Conservation (phyloP, 2,329 filamentous ascomycete genomes). For the Fulvia fulva region DNA sequence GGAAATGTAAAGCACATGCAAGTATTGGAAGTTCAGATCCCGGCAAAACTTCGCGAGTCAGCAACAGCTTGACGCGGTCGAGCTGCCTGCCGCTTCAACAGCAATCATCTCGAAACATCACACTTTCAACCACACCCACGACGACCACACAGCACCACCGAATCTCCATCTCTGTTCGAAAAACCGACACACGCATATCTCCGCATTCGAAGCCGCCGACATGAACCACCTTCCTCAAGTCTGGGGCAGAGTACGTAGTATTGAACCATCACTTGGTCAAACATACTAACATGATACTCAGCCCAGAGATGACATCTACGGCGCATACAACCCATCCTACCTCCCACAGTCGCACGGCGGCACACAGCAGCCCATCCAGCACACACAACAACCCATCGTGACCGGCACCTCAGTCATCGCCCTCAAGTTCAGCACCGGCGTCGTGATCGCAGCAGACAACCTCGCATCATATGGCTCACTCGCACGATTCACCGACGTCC, state of each 20-base stretch:
- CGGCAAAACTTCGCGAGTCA: not conserved
- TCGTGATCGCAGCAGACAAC: constrained; percentile 96
- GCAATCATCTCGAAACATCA: not conserved
- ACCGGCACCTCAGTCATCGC: constrained; percentile 94
- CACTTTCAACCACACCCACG: not conserved
- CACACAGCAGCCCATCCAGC: constrained; percentile 60
- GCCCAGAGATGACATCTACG: constrained; percentile 97
- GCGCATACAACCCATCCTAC: constrained; percentile 83
- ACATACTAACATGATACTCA: constrained; percentile 45
- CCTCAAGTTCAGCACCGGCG: constrained; percentile 92
- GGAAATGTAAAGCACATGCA: not conserved
- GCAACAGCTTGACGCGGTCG: not conserved
- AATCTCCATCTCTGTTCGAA: not conserved
- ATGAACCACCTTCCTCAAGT: constrained; percentile 66
- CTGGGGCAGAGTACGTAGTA: constrained; percentile 58
- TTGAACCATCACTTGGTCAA: constrained; percentile 23
- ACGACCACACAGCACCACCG: not conserved
- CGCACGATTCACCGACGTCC: constrained; percentile 93
- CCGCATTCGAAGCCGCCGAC: constrained; percentile 22
- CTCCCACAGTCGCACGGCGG: constrained; percentile 59
- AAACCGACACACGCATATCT: not conserved
- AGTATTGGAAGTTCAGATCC: not conserved
- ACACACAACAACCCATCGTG: constrained; percentile 89
- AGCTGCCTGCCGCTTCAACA: constrained; percentile 3
- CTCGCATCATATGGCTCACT: constrained; percentile 93